Percentiles rank a stretch among this genome's conserved stretches.
phyloP scores from a whole-genome alignment of 2,329 filamentous ascomycete genomes.

The Botrytis squamosa region DNA sequence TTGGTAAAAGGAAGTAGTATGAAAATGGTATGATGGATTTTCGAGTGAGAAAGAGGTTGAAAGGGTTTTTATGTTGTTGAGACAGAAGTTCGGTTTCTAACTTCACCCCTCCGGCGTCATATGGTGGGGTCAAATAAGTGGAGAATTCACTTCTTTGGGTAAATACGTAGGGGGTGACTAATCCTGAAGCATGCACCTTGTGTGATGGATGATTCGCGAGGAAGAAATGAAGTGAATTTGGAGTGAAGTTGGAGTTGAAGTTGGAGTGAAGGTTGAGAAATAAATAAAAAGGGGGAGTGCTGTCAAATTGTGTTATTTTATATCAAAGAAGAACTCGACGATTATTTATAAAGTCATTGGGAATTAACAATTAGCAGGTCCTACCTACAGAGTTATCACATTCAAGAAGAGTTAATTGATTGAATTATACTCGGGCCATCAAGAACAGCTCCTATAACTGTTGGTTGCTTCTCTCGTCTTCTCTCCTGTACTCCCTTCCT shows the following conservation, averaged over 20 bases:
- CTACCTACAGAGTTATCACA: neutral
- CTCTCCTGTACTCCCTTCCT: neutral
- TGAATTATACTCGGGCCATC: slow-evolving; percentile 6
- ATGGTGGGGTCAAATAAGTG: slow-evolving; percentile 15
- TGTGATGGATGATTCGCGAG: neutral
- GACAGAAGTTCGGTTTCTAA: neutral
- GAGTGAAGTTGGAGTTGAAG: neutral
- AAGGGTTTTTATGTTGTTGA: slow-evolving; percentile 19
- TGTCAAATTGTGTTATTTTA: neutral
- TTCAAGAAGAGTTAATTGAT: neutral
- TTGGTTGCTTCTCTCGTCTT: neutral
- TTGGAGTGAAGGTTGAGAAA: slow-evolving; percentile 1
- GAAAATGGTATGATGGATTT: slow-evolving; percentile 8
- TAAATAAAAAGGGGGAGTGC: neutral
- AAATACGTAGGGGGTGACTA: neutral
- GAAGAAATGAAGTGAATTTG: neutral
- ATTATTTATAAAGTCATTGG: neutral
- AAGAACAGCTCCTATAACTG: neutral
- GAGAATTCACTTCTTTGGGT: neutral
- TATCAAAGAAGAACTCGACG: neutral
- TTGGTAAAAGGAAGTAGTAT: slow-evolving; percentile 7
- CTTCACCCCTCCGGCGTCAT: slow-evolving; percentile 16
- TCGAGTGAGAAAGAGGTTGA: slow-evolving; percentile 5
- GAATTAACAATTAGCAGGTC: neutral
- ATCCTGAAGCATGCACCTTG: neutral